These are phyloP conservation scores for Blattamonas nauphoetae DNA, from an alignment of 78 protist species.

Conservation along the genomic window DNA sequence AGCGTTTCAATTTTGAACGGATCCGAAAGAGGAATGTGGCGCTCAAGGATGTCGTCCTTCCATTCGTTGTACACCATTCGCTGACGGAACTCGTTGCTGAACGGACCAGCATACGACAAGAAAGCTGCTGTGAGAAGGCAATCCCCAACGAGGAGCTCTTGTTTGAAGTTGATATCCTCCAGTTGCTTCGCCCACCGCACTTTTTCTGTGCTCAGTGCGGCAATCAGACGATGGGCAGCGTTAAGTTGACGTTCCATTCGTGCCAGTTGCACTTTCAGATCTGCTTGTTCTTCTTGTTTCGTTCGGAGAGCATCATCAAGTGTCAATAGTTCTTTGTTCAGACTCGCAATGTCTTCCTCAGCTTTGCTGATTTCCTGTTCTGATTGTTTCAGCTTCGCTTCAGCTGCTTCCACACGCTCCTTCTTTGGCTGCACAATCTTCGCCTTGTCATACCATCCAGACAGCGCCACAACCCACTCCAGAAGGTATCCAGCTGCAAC, in stretches of 20 bases:
- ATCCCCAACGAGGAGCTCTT: conserved; percentile 47
- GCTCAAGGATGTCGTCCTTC: conserved; percentile 29
- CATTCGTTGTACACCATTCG: conserved; percentile 20
- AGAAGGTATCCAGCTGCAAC: conserved; percentile 12
- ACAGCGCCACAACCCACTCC: conserved; percentile 14
- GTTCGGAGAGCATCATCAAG: conserved; percentile 15
- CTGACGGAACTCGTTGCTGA: conserved; percentile 49
- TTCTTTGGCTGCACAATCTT: conserved; percentile 40
- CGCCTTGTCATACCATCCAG: conserved; percentile 52
- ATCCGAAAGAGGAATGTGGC: conserved; percentile 36
- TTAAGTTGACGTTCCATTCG: conserved; percentile 45
- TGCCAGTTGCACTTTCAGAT: conserved; percentile 37
- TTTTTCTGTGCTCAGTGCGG: conserved; percentile 57
- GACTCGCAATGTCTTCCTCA: conserved; percentile 9
- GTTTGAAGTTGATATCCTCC: conserved; percentile 16
- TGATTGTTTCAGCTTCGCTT: not conserved
- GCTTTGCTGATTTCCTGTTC: not conserved
- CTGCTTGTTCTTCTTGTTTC: conserved; percentile 30
- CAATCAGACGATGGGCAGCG: conserved; percentile 60
- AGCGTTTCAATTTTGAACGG: conserved; percentile 32
- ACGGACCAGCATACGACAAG: conserved; percentile 47
- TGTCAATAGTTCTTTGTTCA: not conserved
- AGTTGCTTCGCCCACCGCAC: conserved; percentile 54
- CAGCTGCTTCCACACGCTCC: not conserved
- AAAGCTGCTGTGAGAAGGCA: conserved; percentile 45